phyloP scores from a whole-genome alignment of 345 rosid species.

The Arabis hirsuta region DNA sequence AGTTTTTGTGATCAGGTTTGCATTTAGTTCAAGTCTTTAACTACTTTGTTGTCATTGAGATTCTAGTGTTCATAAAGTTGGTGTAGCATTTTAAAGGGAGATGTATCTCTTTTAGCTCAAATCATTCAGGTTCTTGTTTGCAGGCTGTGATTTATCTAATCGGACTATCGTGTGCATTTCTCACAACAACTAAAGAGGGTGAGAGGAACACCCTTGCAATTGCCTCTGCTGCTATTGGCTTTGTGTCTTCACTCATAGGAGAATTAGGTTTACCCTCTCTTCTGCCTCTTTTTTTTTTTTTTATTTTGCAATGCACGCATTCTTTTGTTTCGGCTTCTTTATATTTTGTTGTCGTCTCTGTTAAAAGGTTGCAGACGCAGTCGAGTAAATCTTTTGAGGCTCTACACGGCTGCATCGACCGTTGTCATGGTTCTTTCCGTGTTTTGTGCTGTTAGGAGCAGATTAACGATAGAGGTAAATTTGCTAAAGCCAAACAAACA shows the following conservation, averaged over 20 bases:
- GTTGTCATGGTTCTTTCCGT: slow-evolving; percentile 45
- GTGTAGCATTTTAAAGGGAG: not conserved
- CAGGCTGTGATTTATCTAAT: slow-evolving; percentile 54
- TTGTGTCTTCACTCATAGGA: slow-evolving; percentile 56
- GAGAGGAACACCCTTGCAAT: slow-evolving; percentile 41
- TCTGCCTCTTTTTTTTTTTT: slow-evolving; percentile 2
- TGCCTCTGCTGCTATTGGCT: slow-evolving; percentile 50
- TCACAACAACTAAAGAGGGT: slow-evolving; percentile 32
- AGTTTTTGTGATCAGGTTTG: too few relatives aligned
- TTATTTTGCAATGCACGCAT: not conserved
- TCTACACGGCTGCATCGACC: slow-evolving; percentile 52
- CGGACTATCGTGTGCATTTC: slow-evolving; percentile 44
- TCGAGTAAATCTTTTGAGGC: slow-evolving; percentile 52
- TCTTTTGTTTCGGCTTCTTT: slow-evolving; percentile 17
- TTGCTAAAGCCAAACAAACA: not conserved
- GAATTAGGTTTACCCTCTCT: slow-evolving; percentile 54
- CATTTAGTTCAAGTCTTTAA: too few relatives aligned
- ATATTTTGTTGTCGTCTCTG: slow-evolving; percentile 15
- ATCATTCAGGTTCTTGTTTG: slow-evolving; percentile 24
- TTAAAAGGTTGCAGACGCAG: slow-evolving; percentile 63
- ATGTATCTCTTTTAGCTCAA: slow-evolving; percentile 9
- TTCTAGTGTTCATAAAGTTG: slow-evolving; percentile 2
- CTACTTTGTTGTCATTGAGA: slow-evolving; percentile 7
- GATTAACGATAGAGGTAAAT: slow-evolving; percentile 53
- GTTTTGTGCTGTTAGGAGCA: slow-evolving; percentile 45